Evolutionary conservation across 1,139 yeast species (phyloP), one percentile per base, ranked within the genome.

Genomic region (Lodderomyces theae): DNA sequence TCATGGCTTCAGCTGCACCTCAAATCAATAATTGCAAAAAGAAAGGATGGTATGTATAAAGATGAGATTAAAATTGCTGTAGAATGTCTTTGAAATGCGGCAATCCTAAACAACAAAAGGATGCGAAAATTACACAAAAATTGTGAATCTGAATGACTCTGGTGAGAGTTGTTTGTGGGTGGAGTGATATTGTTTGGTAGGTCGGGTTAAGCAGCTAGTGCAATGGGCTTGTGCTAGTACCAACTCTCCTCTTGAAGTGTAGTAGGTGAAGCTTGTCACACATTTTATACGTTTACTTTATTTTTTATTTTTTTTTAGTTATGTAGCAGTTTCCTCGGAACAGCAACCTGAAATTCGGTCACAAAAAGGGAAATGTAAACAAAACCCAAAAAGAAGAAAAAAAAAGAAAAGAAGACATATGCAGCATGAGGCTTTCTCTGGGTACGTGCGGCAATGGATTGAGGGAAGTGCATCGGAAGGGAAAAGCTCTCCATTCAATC

Each of bases 331-430:
- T 28, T 28, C 18, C 31, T 28, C 31, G 31, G 31, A 8, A 28
- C n/a, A 28, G 31, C 31, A 31, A 31, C 34, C 17, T 31, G 34
- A 31, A 31, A 31, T 31, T 31, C 24, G 24, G 24, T 18, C 24
- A 31, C 34, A 31, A 31, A 31, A 25, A 25, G 15, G 12, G 15
- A n/a, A 25, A n/a, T n/a, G 29, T 19, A 19, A 19, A 19, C 22
- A 19, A 19, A 19, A 19, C n/a, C n/a, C n/a, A n/a, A n/a, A n/a
- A n/a, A n/a, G n/a, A n/a, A n/a, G n/a, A n/a, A n/a, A n/a, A n/a
- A n/a, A n/a, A n/a, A n/a, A n/a, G n/a, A n/a, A n/a, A n/a, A n/a
- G n/a, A n/a, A n/a, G n/a, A n/a, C n/a, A n/a, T n/a, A n/a, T n/a
- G n/a, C n/a, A n/a, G n/a, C n/a, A n/a, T n/a, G n/a, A n/a, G n/a